phyloP scores from a whole-genome alignment of 2,329 filamentous ascomycete genomes.

The Xylaria sp. region DNA sequence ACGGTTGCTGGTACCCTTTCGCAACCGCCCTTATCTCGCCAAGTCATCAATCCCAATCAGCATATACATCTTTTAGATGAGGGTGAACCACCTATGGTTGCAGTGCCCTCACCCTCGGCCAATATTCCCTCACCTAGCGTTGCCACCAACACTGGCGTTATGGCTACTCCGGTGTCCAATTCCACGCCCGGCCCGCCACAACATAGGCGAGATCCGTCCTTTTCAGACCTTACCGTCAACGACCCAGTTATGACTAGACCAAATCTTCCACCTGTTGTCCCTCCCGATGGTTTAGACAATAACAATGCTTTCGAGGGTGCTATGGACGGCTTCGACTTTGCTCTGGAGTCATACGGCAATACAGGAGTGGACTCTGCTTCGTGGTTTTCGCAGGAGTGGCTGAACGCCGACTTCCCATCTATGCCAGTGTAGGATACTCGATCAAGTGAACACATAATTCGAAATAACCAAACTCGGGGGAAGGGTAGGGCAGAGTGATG shows the following conservation, averaged over 20 bases:
- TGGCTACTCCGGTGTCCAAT: conserved; percentile 35
- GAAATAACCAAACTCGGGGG: too few relatives aligned
- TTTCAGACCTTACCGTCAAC: conserved; percentile 34
- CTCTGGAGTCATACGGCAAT: conserved; percentile 51
- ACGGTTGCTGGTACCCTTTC: conserved; percentile 27
- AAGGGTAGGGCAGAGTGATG: too few relatives aligned
- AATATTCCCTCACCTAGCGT: conserved; percentile 37
- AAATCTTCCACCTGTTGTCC: conserved; percentile 40
- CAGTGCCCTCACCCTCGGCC: conserved; percentile 38
- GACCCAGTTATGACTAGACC: conserved; percentile 40
- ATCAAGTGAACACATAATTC: too few relatives aligned
- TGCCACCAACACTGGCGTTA: conserved; percentile 24
- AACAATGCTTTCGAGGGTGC: conserved; percentile 58
- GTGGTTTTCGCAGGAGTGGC: conserved; percentile 43
- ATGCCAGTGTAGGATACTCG: conserved; percentile 34
- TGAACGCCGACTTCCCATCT: conserved; percentile 39
- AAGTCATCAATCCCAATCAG: conserved; percentile 34
- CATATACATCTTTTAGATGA: conserved; percentile 43
- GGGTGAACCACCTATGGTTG: conserved; percentile 37
- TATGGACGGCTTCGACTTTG: conserved; percentile 53
- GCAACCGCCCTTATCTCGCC: conserved; percentile 36
- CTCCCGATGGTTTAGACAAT: conserved; percentile 49
- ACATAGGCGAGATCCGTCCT: conserved; percentile 33
- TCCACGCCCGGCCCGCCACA: conserved; percentile 28
- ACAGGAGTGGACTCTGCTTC: conserved; percentile 41